Conservation (phyloP, 192 early-diverging fungal genomes). For the Mortierella hygrophila region DNA sequence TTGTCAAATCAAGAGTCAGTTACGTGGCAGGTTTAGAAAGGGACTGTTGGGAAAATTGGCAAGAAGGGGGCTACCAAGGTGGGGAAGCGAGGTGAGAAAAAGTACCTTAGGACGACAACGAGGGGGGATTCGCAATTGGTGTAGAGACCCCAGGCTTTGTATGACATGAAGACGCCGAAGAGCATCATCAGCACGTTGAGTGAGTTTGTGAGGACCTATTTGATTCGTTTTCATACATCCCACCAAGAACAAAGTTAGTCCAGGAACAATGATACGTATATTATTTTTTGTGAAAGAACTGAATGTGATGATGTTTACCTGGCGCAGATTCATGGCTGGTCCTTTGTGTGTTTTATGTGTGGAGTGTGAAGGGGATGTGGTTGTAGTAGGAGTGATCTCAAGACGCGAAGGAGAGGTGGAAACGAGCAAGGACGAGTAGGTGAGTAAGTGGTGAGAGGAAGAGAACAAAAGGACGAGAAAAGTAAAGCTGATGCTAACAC, state of each 20-base stretch:
- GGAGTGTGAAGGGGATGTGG: neutral
- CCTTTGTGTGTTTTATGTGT: neutral
- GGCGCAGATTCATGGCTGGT: conserved; percentile 39
- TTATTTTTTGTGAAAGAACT: neutral
- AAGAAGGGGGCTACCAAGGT: neutral
- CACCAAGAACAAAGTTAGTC: neutral
- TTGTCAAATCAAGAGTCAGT: neutral
- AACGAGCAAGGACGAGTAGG: neutral
- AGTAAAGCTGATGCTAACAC: neutral
- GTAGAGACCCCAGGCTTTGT: conserved; percentile 90
- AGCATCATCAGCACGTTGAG: conserved; percentile 93
- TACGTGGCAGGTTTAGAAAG: neutral
- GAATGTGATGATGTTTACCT: conserved; percentile 18
- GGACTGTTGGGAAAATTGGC: neutral
- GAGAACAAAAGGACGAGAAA: neutral
- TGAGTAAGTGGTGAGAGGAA: too few relatives aligned
- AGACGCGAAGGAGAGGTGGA: neutral
- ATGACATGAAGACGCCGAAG: conserved; percentile 95
- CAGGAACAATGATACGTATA: neutral
- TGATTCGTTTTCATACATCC: neutral
- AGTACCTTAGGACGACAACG: conserved; percentile 93
- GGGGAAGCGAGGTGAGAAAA: neutral
- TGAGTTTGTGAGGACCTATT: conserved; percentile 52
- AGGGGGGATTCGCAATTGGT: conserved; percentile 96
- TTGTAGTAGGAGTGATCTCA: neutral